Base-by-base conservation (phyloP, 177 flowering plant species). In the Vitis hybrid region DNA sequence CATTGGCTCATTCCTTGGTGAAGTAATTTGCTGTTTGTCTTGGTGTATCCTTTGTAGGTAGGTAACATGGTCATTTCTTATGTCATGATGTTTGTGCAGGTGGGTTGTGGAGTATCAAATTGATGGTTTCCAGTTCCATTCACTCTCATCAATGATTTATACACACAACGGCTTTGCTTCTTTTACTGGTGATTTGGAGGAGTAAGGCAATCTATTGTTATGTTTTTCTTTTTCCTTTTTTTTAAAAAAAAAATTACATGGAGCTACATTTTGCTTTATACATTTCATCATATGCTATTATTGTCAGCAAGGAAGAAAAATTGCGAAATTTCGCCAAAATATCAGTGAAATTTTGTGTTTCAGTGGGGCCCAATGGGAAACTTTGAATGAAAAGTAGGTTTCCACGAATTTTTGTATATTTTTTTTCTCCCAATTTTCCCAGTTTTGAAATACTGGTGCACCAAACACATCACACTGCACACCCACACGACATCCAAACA, bases 91-190 rank as follows among this genome's bases (percentile, higher is more conserved):
- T 78, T 75, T 82, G 67, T 58, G 79, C 89, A 95, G 99, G 99
- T 95, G 99, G 99, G 84, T 88, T 54, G 84, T 49, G 69, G 99
- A 93, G 82, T 95, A 95, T 86, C 89, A 85, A 57, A 78, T 95
- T 77, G 99, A 95, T 83, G 99, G 99, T 72, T 95, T 87, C 81
- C 89, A 90, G 65, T 93, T 95, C 74, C 99, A 95, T 77, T 95
- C 99, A 49, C 89, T 95, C 61, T 75, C 98, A 30, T 95, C 99
- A 51, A 95, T 93, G 99, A 80, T 93, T 71, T 95, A 95, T 71
- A 93, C 93, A 4, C 99, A 95, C 85, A 95, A 95, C 76, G 99
- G 99, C 60, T 95, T 95, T 87, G 97, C 97, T 75, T 75, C 92
- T 70, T 93, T 95, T 80, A 89, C 97, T 32, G 98, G 98, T 49